These are phyloP conservation scores for Fusarium transvaalense DNA, from an alignment of 2,329 filamentous ascomycete genomes.

Conservation along the genomic window DNA sequence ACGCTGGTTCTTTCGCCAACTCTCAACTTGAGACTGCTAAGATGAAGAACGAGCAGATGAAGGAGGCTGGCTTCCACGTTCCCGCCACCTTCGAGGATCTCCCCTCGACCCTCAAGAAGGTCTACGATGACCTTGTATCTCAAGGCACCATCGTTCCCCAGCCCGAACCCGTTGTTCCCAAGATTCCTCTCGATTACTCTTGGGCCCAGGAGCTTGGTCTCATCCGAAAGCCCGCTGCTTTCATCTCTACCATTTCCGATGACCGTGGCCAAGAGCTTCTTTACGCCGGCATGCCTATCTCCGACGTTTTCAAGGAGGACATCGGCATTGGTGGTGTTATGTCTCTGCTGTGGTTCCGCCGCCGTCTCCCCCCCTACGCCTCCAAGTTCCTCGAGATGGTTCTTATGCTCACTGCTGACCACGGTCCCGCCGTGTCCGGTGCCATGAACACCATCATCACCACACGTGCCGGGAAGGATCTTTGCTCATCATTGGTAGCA, in stretches of 20 bases:
- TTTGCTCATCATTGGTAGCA: slow-evolving; percentile 79
- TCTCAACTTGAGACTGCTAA: slow-evolving; percentile 98
- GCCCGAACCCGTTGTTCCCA: slow-evolving; percentile 91
- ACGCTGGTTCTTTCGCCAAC: slow-evolving; percentile 99
- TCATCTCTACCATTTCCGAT: slow-evolving; percentile 99
- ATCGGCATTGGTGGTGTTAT: slow-evolving; percentile 99
- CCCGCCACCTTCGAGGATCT: slow-evolving; percentile 98
- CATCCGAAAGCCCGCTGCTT: slow-evolving; percentile 98
- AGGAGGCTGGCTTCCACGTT: slow-evolving; percentile 92
- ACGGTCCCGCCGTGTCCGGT: slow-evolving; percentile 98
- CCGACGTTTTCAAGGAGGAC: slow-evolving; percentile 99
- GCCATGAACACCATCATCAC: slow-evolving; percentile 99
- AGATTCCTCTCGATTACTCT: slow-evolving; percentile 99
- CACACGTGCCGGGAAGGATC: slow-evolving; percentile 97
- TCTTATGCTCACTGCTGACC: slow-evolving; percentile 99
- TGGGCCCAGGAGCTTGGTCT: slow-evolving; percentile 99
- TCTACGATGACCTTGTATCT: slow-evolving; percentile 91
- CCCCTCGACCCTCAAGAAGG: slow-evolving; percentile 77
- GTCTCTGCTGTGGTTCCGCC: slow-evolving; percentile 99
- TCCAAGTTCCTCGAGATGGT: slow-evolving; percentile 99
- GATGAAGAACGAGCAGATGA: slow-evolving; percentile 97
- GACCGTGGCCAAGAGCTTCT: slow-evolving; percentile 99
- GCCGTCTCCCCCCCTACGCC: slow-evolving; percentile 93
- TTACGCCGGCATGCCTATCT: slow-evolving; percentile 99
- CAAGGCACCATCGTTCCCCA: slow-evolving; percentile 87